Percentiles rank a stretch among this genome's conserved stretches.
Evolutionary conservation across 306 rosid species (phyloP).

Genomic region (Inga leiocalycina): DNA sequence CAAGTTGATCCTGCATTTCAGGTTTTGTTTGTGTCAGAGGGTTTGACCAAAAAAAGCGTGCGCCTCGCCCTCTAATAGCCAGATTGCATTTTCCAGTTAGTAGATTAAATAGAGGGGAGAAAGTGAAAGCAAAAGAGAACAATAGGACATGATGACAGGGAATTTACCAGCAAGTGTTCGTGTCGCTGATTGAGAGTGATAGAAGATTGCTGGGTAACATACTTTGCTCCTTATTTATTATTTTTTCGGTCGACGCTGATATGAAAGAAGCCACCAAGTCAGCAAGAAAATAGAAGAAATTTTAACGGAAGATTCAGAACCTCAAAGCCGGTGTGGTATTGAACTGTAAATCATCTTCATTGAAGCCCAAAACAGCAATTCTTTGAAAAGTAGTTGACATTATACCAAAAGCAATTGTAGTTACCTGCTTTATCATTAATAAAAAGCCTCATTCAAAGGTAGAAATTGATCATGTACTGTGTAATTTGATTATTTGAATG

Average conservation of each 20-base stretch:
- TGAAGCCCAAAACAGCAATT: slow-evolving; percentile 42
- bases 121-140: slow-evolving; percentile 32
- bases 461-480: slow-evolving; percentile 4
- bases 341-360: slow-evolving; percentile 40
- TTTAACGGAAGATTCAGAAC: slow-evolving; percentile 32
- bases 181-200: slow-evolving; percentile 33
- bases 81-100: slow-evolving; percentile 76
- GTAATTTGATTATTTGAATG: slow-evolving; percentile 28
- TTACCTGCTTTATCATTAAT: slow-evolving; percentile 26
- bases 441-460: slow-evolving; percentile 7
- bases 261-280: slow-evolving; percentile 39
- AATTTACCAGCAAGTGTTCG: slow-evolving; percentile 35
- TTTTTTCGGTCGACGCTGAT: slow-evolving; percentile 44
- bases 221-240: slow-evolving; percentile 35
- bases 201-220: slow-evolving; percentile 45
- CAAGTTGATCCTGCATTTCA: slow-evolving; percentile 45
- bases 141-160: slow-evolving; percentile 26
- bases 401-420: slow-evolving; percentile 30
- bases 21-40: slow-evolving; percentile 95
- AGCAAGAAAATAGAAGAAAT: slow-evolving; percentile 33
- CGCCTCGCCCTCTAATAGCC: slow-evolving; percentile 72
- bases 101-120: slow-evolving; percentile 49
- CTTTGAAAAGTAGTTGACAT: slow-evolving; percentile 29
- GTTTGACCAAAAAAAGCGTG: slow-evolving; percentile 63
- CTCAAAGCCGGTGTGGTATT: slow-evolving; percentile 27